These are phyloP conservation scores for Cephalotrichum gorgonifer DNA, from an alignment of 2,329 filamentous ascomycete genomes.

Conservation along the genomic window DNA sequence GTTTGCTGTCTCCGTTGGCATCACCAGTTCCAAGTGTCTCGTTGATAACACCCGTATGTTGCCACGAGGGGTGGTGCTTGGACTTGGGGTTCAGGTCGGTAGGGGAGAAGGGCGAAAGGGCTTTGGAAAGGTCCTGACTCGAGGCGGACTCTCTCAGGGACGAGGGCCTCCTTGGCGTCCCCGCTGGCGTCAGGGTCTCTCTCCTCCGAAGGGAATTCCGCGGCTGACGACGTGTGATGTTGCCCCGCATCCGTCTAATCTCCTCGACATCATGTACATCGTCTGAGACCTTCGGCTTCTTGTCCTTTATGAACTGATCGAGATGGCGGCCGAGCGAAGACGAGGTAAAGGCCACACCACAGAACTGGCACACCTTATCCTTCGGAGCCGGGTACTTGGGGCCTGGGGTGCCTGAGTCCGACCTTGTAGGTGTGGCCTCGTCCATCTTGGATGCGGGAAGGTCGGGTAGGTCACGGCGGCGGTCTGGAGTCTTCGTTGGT, in stretches of 20 bases:
- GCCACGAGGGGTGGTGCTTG: constrained; percentile 13
- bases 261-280: constrained; percentile 84
- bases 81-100: constrained; percentile 15
- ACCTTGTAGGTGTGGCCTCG: constrained; percentile 19
- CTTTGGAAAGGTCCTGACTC: constrained; percentile 25
- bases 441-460: constrained; percentile 16
- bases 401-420: constrained; percentile 25
- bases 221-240: constrained; percentile 78
- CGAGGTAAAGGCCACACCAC: constrained; percentile 81
- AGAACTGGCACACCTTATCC: constrained; percentile 83
- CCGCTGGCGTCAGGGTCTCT: constrained; percentile 49
- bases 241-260: constrained; percentile 72
- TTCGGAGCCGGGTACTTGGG: constrained; percentile 43
- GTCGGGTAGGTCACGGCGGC: background rate
- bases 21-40: background rate
- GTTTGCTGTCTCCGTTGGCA: constrained; percentile 22
- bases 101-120: constrained; percentile 26
- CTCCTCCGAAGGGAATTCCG: constrained; percentile 49
- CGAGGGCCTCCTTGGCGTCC: constrained; percentile 32
- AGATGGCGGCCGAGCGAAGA: constrained; percentile 88
- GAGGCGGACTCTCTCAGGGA: constrained; percentile 17
- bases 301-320: constrained; percentile 87
- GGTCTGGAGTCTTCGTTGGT: background rate
- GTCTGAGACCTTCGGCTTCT: constrained; percentile 80
- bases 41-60: background rate